Conservation (phyloP, 2,329 filamentous ascomycete genomes). For the Sporothrix protearum region DNA sequence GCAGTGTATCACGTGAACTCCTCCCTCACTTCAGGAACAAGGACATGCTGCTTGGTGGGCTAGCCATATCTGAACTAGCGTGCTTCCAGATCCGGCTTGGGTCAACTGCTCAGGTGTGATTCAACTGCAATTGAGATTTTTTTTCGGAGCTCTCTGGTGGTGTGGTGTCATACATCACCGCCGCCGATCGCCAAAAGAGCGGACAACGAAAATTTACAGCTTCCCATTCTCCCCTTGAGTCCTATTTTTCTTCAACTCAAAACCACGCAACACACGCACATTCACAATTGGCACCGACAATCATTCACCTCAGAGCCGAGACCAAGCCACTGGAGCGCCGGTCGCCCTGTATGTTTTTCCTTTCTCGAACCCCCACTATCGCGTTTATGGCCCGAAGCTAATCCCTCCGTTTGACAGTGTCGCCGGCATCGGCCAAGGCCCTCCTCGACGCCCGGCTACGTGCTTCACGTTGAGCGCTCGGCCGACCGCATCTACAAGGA, state of each 20-base stretch:
- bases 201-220: not conserved
- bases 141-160: conserved; percentile 1
- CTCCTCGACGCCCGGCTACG: conserved; percentile 68
- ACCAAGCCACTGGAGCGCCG: conserved; percentile 32
- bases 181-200: not conserved
- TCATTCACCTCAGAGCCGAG: conserved; percentile 28
- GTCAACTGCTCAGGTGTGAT: not conserved
- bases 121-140: conserved; percentile 10
- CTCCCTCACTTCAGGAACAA: not conserved
- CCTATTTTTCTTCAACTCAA: not conserved
- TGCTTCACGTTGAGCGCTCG: conserved; percentile 63
- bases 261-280: not conserved
- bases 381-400: not conserved
- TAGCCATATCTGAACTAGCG: not conserved
- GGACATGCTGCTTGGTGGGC: not conserved
- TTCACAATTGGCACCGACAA: conserved; percentile 8
- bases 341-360: conserved; percentile 24
- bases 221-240: not conserved
- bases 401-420: conserved; percentile 17
- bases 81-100: not conserved
- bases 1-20: not conserved
- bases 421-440: conserved; percentile 40
- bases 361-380: not conserved
- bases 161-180: conserved; percentile 19
- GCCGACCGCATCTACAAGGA: conserved; percentile 64